Conservation (phyloP, 441 rosid species). For the Gossypium schwendimanii region DNA sequence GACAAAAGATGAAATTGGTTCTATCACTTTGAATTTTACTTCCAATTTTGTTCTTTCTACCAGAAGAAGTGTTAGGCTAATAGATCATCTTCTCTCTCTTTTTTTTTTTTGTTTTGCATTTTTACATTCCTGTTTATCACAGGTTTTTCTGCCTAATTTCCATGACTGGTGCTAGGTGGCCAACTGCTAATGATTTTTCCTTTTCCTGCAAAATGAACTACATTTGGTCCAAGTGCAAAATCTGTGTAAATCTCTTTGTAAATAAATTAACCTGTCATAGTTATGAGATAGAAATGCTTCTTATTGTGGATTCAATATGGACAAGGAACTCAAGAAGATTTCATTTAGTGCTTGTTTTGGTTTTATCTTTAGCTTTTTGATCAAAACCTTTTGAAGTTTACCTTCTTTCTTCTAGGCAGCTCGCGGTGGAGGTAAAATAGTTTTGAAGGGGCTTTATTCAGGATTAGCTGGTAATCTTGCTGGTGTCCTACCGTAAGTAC, state of each 20-base stretch:
- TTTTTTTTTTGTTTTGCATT: background rate
- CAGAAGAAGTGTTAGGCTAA: background rate
- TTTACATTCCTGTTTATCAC: background rate
- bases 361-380: background rate
- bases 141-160: background rate
- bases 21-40: background rate
- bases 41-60: background rate
- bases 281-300: background rate
- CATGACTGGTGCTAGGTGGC: background rate
- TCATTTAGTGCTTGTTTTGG: background rate
- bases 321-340: background rate
- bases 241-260: background rate
- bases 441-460: slow-evolving; percentile 64
- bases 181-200: background rate
- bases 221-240: background rate
- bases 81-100: background rate
- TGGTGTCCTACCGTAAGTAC: slow-evolving; percentile 72
- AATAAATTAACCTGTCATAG: background rate
- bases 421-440: slow-evolving; percentile 63
- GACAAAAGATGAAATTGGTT: background rate
- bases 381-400: background rate
- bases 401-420: slow-evolving; percentile 36
- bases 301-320: background rate
- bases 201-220: background rate
- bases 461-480: slow-evolving; percentile 69